These are phyloP conservation scores for Melocanna baccifera DNA, from an alignment of 176 grass and related monocot species.

Conservation along the genomic window DNA sequence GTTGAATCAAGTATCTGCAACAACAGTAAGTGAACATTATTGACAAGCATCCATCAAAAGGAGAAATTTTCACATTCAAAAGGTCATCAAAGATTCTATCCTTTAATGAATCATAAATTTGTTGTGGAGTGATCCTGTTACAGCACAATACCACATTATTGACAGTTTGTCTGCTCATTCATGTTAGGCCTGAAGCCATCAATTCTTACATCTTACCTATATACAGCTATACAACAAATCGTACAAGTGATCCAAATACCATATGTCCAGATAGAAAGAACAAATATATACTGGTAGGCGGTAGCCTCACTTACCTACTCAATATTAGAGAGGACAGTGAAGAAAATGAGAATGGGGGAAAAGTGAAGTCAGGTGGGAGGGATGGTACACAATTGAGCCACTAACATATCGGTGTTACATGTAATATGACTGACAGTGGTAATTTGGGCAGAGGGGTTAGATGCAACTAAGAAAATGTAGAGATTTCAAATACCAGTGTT, in stretches of 20 bases:
- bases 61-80: neutral
- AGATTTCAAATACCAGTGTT: neutral
- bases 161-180: neutral
- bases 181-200: neutral
- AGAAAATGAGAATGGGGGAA: too few species aligned
- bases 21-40: neutral
- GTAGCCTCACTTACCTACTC: neutral
- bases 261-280: too few species aligned
- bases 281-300: too few species aligned
- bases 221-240: too few species aligned
- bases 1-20: conserved; percentile 61
- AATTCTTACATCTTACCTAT: too few species aligned
- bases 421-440: neutral
- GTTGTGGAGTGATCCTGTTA: neutral
- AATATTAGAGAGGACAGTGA: too few species aligned
- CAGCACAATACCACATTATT: neutral
- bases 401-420: neutral
- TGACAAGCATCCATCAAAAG: neutral
- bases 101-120: neutral
- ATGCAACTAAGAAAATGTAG: neutral
- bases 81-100: neutral
- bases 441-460: neutral
- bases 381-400: neutral
- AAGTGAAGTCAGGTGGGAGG: too few species aligned
- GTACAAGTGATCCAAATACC: too few species aligned